phyloP scores from a whole-genome alignment of 148 eudicot genomes.

The Vaccinium darrowii region DNA sequence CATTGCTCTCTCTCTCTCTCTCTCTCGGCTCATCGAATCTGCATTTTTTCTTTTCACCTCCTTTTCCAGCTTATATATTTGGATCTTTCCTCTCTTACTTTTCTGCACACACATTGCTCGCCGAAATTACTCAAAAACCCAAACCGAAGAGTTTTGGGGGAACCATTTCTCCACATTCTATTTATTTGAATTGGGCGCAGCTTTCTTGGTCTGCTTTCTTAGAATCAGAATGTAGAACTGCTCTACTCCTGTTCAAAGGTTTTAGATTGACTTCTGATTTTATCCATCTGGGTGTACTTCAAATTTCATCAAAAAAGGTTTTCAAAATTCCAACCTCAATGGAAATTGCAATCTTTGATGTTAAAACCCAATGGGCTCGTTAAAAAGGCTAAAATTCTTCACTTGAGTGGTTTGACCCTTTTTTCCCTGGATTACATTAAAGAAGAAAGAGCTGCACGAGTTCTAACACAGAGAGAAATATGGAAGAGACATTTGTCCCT shows the following conservation, averaged over 20 bases:
- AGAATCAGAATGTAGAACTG: background rate
- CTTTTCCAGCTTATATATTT: conserved; percentile 34
- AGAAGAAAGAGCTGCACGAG: conserved; percentile 6
- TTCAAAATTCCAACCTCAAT: background rate
- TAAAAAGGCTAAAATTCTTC: background rate
- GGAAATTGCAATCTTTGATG: conserved; percentile 3
- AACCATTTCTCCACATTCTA: background rate
- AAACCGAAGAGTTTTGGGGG: conserved; percentile 9
- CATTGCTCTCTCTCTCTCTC: conserved; percentile 20
- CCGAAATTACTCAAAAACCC: conserved; percentile 4
- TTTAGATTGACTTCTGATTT: conserved; percentile 11
- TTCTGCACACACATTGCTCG: conserved; percentile 25
- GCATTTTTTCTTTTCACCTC: background rate
- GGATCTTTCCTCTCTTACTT: conserved; percentile 36
- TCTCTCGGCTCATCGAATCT: conserved; percentile 31
- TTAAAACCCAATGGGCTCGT: background rate
- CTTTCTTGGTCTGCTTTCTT: background rate
- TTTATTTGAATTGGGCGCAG: background rate
- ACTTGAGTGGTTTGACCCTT: conserved; percentile 21
- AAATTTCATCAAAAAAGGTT: conserved; percentile 11
- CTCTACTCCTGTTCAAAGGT: background rate
- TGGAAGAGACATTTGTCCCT: conserved; percentile 98
- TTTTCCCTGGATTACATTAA: conserved; percentile 12
- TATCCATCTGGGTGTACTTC: conserved; percentile 22
- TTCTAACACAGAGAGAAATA: conserved; percentile 13